Evolutionary conservation across 2,329 filamentous ascomycete species (phyloP).

Genomic region (Fusarium sacchari): DNA sequence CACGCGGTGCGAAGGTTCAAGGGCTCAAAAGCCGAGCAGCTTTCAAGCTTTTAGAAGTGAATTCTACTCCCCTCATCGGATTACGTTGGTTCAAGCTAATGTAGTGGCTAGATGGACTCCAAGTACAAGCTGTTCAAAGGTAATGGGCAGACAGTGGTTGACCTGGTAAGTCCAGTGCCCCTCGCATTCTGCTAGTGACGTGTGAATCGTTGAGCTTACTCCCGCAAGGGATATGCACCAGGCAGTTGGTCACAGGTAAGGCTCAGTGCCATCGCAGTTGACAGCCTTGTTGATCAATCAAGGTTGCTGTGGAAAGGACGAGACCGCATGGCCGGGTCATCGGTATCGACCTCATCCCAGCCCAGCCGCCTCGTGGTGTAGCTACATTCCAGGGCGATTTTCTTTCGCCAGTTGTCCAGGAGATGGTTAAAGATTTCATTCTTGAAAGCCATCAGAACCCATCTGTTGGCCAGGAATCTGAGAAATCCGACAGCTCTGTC

Average conservation of each 20-base stretch:
- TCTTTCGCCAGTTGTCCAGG: constrained; percentile 77
- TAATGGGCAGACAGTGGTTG: constrained; percentile 83
- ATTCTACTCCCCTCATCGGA: not conserved
- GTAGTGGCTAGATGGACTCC: constrained; percentile 73
- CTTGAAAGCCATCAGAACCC: constrained; percentile 59
- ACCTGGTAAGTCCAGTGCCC: constrained; percentile 70
- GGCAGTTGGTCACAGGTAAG: constrained; percentile 76
- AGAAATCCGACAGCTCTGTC: constrained; percentile 19
- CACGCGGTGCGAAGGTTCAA: constrained; percentile 78
- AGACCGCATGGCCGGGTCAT: constrained; percentile 81
- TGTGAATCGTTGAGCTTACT: constrained; percentile 11
- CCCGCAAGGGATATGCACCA: constrained; percentile 76
- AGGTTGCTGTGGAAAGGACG: constrained; percentile 85
- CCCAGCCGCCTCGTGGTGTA: constrained; percentile 89
- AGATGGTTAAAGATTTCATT: constrained; percentile 81
- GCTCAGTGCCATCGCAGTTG: not conserved
- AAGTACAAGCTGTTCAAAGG: constrained; percentile 81
- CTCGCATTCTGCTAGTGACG: not conserved
- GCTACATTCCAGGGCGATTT: constrained; percentile 97
- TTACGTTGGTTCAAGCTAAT: not conserved
- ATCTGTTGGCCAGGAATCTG: not conserved
- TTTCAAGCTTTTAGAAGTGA: constrained; percentile 89
- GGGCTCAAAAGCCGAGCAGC: constrained; percentile 90
- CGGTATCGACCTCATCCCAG: constrained; percentile 93
- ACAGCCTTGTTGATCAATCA: not conserved